Percentiles rank a stretch among this genome's conserved stretches.
Conservation (phyloP, 2,329 filamentous ascomycete genomes). For the Bimuria novae-zelandiae region DNA sequence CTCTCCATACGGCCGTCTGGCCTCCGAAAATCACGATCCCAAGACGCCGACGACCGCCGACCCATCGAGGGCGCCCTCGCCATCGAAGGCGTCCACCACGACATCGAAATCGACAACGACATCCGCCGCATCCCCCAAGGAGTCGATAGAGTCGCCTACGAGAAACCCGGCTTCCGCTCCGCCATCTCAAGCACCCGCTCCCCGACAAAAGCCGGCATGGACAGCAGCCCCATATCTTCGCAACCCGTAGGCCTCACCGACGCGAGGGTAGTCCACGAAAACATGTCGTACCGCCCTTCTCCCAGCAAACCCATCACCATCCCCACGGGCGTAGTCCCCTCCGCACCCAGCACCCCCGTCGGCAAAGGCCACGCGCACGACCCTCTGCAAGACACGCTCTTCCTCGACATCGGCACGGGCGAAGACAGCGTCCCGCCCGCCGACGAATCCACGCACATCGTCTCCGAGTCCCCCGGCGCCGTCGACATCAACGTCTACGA, state of each 20-base stretch:
- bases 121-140: conserved; percentile 22
- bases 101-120: conserved; percentile 46
- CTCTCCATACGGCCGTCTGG: conserved; percentile 53
- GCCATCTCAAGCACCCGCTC: conserved; percentile 13
- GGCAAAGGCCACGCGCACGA: conserved; percentile 66
- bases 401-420: conserved; percentile 77
- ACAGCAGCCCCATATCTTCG: conserved; percentile 26
- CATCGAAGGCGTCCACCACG: conserved; percentile 59
- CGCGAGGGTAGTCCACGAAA: conserved; percentile 37
- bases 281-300: conserved; percentile 37
- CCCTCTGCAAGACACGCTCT: conserved; percentile 66
- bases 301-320: conserved; percentile 28
- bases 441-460: conserved; percentile 51
- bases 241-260: conserved; percentile 21
- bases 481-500: conserved; percentile 90
- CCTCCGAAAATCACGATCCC: conserved; percentile 53
- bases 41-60: conserved; percentile 57
- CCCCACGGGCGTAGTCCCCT: conserved; percentile 17
- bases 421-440: conserved; percentile 47
- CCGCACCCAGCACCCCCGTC: conserved; percentile 35
- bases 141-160: conserved; percentile 27
- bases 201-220: conserved; percentile 12
- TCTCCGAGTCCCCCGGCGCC: conserved; percentile 83
- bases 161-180: conserved; percentile 21
- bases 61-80: conserved; percentile 56